Conservation (phyloP, 1,284 basidiomycete genomes). For the Melampsora americana region DNA sequence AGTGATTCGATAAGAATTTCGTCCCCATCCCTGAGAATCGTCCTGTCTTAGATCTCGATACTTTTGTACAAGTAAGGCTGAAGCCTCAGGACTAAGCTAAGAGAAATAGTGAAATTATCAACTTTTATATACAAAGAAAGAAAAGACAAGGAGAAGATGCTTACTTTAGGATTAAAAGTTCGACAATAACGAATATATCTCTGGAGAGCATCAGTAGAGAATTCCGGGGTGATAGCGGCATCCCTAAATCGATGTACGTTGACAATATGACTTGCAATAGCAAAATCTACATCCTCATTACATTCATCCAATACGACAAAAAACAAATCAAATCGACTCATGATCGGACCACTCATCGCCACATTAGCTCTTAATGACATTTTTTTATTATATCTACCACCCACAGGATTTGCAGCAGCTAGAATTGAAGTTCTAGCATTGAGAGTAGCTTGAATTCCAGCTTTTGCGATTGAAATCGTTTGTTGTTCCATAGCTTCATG, state of each 20-base stretch:
- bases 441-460: constrained; percentile 95
- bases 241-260: constrained; percentile 95
- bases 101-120: constrained; percentile 30
- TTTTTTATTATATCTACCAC: constrained; percentile 94
- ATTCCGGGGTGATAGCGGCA: constrained; percentile 90
- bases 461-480: constrained; percentile 98
- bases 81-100: constrained; percentile 90
- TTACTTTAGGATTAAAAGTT: constrained; percentile 91
- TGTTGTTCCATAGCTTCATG: constrained; percentile 99
- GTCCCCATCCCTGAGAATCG: constrained; percentile 78
- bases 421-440: constrained; percentile 97
- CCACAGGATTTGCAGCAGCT: constrained; percentile 94
- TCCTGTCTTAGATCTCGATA: constrained; percentile 93
- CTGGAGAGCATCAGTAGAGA: constrained; percentile 92
- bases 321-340: constrained; percentile 98
- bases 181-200: constrained; percentile 93
- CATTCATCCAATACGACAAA: constrained; percentile 98
- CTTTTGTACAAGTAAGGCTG: constrained; percentile 84
- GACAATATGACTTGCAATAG: constrained; percentile 95
- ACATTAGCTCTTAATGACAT: constrained; percentile 90
- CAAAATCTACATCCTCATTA: constrained; percentile 84
- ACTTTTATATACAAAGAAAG: neutral
- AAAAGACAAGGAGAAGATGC: constrained; percentile 47
- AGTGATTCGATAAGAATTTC: constrained; percentile 91
- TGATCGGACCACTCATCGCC: constrained; percentile 97